Evolutionary conservation across 192 early-diverging fungal species (phyloP).

Genomic region (Paraglomus brasilianum): DNA sequence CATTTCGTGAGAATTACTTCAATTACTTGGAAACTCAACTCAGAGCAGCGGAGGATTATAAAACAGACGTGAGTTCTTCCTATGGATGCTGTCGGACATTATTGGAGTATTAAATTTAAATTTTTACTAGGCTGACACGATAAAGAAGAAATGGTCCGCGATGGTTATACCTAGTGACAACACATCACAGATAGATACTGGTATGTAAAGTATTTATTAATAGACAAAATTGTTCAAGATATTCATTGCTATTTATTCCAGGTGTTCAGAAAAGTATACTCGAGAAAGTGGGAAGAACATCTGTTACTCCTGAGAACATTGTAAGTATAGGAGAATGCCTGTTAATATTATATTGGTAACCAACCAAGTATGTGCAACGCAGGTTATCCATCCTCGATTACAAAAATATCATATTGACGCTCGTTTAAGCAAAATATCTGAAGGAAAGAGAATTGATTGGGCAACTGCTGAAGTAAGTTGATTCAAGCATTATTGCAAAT

Average conservation of each 20-base stretch:
- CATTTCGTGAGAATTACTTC: constrained; percentile 60
- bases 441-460: constrained; percentile 84
- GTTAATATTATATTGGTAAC: background rate
- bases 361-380: background rate
- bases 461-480: constrained; percentile 78
- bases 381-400: constrained; percentile 74
- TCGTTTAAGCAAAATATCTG: constrained; percentile 67
- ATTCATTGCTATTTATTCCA: constrained; percentile 14
- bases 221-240: background rate
- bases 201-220: background rate
- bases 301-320: constrained; percentile 72
- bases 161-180: constrained; percentile 65
- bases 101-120: background rate
- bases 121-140: constrained; percentile 43
- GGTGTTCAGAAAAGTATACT: constrained; percentile 67
- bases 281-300: constrained; percentile 69
- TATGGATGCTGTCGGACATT: background rate
- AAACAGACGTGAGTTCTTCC: constrained; percentile 38
- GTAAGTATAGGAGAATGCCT: constrained; percentile 23
- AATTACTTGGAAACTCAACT: constrained; percentile 59
- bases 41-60: constrained; percentile 58
- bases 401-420: constrained; percentile 89
- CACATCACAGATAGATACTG: constrained; percentile 44
- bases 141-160: constrained; percentile 79
- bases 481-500: background rate